phyloP scores from a whole-genome alignment of 2,329 filamentous ascomycete genomes.

The Endothia cerciana region DNA sequence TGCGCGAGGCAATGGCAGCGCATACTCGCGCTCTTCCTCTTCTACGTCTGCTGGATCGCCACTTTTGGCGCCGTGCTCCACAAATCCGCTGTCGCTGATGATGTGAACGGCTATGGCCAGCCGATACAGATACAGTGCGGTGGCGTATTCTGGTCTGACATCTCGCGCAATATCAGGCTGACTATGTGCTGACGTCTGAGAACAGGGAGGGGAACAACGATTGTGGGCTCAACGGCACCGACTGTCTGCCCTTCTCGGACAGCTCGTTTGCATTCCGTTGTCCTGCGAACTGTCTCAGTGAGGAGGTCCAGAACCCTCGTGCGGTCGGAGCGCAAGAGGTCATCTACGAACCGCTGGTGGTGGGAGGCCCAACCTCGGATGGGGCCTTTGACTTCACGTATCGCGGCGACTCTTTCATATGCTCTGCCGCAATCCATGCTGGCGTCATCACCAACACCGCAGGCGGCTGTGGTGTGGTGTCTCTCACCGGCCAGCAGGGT shows the following conservation, averaged over 20 bases:
- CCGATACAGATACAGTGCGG: constrained; percentile 21
- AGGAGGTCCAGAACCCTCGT: constrained; percentile 26
- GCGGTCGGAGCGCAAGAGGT: constrained; percentile 24
- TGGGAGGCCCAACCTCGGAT: constrained; percentile 22
- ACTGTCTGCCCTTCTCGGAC: constrained; percentile 22
- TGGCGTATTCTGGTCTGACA: constrained; percentile 23
- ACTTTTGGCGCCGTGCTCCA: constrained; percentile 25
- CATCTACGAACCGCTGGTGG: constrained; percentile 26
- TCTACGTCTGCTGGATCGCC: constrained; percentile 27
- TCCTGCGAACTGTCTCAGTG: constrained; percentile 24
- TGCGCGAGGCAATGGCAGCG: constrained; percentile 26
- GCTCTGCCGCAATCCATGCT: constrained; percentile 27
- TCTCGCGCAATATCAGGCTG: neutral
- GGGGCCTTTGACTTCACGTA: constrained; percentile 17
- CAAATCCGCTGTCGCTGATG: constrained; percentile 21
- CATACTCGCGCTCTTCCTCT: constrained; percentile 15
- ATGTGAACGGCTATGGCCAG: constrained; percentile 21
- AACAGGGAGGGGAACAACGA: constrained; percentile 24
- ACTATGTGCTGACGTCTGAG: constrained; percentile 11
- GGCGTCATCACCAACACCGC: constrained; percentile 20
- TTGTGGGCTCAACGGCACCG: constrained; percentile 24
- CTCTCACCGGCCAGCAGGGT: constrained; percentile 23
- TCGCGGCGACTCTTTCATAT: constrained; percentile 27
- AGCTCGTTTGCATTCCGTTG: constrained; percentile 28
- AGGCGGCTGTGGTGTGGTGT: constrained; percentile 26